Evolutionary conservation across 2,329 filamentous ascomycete genomes (phyloP).

Genomic region (Gaeumannomyces tritici): DNA sequence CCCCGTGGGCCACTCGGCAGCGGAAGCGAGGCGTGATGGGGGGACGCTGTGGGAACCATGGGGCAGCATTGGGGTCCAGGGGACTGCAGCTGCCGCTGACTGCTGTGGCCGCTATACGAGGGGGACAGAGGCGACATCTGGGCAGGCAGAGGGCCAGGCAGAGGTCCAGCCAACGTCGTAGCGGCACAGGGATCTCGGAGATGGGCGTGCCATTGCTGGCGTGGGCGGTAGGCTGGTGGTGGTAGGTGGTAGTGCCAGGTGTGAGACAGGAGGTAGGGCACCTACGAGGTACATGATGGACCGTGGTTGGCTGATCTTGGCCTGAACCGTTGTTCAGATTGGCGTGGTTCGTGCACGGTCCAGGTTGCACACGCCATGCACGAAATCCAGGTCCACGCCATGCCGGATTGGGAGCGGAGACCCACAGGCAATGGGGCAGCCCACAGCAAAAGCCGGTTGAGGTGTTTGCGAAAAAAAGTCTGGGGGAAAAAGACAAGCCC

Average conservation of each 20-base stretch:
- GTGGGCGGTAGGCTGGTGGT: no score
- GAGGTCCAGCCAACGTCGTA: not conserved
- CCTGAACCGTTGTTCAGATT: not conserved
- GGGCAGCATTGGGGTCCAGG: not conserved
- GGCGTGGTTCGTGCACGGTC: not conserved
- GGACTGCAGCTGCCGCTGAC: no score
- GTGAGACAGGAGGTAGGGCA: no score
- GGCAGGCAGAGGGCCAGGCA: no score
- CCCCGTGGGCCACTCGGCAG: not conserved
- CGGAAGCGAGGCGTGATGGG: not conserved
- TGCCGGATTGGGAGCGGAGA: not conserved
- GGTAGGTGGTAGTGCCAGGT: not conserved
- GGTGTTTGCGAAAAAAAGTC: no score
- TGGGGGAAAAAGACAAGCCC: no score
- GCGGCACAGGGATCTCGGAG: no score
- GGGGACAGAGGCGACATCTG: not conserved
- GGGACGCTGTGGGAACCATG: not conserved
- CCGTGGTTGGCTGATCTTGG: not conserved
- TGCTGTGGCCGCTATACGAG: not conserved
- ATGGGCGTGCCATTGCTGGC: not conserved
- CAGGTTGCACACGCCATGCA: not conserved
- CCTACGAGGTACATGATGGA: no score
- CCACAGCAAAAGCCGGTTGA: not conserved
- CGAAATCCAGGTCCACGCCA: no score
- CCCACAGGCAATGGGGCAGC: not conserved